Percentiles rank a stretch among this genome's conserved stretches.
Evolutionary conservation across 2,329 filamentous ascomycete genomes (phyloP).

Genomic region (Paradendryphiella salina): DNA sequence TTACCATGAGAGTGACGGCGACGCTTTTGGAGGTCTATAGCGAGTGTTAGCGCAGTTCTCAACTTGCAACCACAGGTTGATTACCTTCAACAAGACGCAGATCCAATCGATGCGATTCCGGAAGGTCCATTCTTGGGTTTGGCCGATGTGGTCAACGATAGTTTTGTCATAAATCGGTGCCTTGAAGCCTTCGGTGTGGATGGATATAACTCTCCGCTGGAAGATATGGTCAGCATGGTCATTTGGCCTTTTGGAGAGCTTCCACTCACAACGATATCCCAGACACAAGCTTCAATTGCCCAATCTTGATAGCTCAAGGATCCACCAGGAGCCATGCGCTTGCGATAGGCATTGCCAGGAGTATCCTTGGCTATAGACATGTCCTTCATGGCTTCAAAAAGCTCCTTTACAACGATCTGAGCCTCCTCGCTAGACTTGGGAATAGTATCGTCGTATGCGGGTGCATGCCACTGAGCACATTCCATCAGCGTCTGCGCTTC

Average conservation of each 20-base stretch:
- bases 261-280: conserved; percentile 14
- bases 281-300: conserved; percentile 18
- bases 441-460: conserved; percentile 9
- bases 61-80: neutral
- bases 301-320: conserved; percentile 11
- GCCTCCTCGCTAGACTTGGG: conserved; percentile 11
- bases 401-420: neutral
- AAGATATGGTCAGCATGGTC: neutral
- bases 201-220: conserved; percentile 7
- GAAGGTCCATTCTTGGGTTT: conserved; percentile 18
- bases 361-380: conserved; percentile 8
- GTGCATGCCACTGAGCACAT: conserved; percentile 8
- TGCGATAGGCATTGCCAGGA: conserved; percentile 12
- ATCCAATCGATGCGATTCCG: conserved; percentile 18
- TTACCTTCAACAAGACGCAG: conserved; percentile 13
- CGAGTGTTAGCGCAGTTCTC: neutral
- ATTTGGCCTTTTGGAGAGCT: neutral
- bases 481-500: conserved; percentile 8
- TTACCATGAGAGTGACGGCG: conserved; percentile 18
- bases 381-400: conserved; percentile 16
- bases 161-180: conserved; percentile 14
- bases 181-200: conserved; percentile 16
- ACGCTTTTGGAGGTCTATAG: conserved; percentile 9
- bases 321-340: conserved; percentile 11
- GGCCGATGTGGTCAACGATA: conserved; percentile 13